Evolutionary conservation across 2,329 filamentous ascomycete genomes (phyloP).

Genomic region (Xylariomycetidae sp.): DNA sequence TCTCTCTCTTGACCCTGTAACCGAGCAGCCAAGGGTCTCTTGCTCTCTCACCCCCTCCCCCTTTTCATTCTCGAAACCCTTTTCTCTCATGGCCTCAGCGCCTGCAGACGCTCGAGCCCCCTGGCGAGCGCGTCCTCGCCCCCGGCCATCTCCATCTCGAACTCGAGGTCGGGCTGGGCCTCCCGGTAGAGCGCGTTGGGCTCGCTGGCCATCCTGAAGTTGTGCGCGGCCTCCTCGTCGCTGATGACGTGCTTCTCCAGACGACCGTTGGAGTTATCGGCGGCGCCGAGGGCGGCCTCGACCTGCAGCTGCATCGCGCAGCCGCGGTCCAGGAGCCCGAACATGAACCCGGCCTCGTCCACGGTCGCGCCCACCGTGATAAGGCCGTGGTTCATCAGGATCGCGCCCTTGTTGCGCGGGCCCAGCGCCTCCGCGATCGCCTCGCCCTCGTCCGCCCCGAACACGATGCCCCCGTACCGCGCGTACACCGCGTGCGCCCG

Average conservation of each 20-base stretch:
- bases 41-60: too few species aligned
- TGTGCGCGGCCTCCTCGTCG: constrained; percentile 37
- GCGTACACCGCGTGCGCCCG: constrained; percentile 61
- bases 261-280: too few species aligned
- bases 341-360: constrained; percentile 69
- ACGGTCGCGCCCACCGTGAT: constrained; percentile 67
- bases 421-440: constrained; percentile 61
- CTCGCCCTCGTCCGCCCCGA: constrained; percentile 60
- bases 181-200: constrained; percentile 26
- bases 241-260: constrained; percentile 37
- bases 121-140: constrained; percentile 26
- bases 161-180: constrained; percentile 29
- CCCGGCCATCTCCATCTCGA: constrained; percentile 26
- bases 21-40: too few species aligned
- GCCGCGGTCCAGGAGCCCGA: constrained; percentile 62
- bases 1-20: too few species aligned
- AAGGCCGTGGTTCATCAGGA: constrained; percentile 68
- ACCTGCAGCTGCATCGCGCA: constrained; percentile 65
- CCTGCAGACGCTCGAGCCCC: constrained; percentile 22
- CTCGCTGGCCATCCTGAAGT: constrained; percentile 33
- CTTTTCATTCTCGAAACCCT: too few species aligned
- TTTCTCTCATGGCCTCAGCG: constrained; percentile 13
- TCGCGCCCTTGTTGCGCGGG: constrained; percentile 50
- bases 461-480: constrained; percentile 45
- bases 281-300: constrained; percentile 63